These are phyloP conservation scores for Exophiala xenobiotica DNA, from an alignment of 2,329 filamentous ascomycete species.

Conservation along the genomic window DNA sequence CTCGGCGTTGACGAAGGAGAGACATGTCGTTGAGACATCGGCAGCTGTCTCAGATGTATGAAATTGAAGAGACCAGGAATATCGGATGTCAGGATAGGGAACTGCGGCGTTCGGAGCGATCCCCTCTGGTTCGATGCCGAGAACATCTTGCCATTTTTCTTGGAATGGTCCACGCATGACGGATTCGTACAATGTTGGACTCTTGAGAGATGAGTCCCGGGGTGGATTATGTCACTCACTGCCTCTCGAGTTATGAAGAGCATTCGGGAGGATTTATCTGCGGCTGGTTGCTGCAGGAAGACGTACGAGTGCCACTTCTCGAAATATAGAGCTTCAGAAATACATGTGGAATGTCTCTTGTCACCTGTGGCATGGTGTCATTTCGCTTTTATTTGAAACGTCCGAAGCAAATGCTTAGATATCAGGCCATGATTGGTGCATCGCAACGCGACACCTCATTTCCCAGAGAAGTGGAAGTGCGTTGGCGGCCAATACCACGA, in stretches of 20 bases:
- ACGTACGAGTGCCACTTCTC: not conserved
- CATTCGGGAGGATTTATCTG: not conserved
- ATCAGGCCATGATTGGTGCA: conserved; percentile 16
- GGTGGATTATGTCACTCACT: not conserved
- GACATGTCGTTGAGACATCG: conserved; percentile 8
- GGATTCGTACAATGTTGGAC: not conserved
- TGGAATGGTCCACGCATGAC: not conserved
- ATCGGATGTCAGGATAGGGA: not conserved
- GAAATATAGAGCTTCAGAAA: conserved; percentile 4
- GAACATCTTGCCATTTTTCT: not conserved
- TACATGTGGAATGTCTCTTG: too few relatives aligned
- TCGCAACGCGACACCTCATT: conserved; percentile 20
- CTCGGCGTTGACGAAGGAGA: conserved; percentile 5
- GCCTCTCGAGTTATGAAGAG: not conserved
- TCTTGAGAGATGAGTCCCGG: not conserved
- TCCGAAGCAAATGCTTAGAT: not conserved
- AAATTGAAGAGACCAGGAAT: not conserved
- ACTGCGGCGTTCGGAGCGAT: not conserved
- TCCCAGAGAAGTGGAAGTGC: conserved; percentile 3
- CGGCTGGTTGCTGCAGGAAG: not conserved
- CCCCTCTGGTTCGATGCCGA: not conserved
- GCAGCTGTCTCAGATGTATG: conserved; percentile 16
- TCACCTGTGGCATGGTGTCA: too few relatives aligned
- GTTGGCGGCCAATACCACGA: conserved; percentile 1
- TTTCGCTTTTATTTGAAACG: too few relatives aligned